Evolutionary conservation across 768 basidiomycete genomes (phyloP), one percentile per base, ranked within the genome.

Genomic region (Gymnopilus junonius): DNA sequence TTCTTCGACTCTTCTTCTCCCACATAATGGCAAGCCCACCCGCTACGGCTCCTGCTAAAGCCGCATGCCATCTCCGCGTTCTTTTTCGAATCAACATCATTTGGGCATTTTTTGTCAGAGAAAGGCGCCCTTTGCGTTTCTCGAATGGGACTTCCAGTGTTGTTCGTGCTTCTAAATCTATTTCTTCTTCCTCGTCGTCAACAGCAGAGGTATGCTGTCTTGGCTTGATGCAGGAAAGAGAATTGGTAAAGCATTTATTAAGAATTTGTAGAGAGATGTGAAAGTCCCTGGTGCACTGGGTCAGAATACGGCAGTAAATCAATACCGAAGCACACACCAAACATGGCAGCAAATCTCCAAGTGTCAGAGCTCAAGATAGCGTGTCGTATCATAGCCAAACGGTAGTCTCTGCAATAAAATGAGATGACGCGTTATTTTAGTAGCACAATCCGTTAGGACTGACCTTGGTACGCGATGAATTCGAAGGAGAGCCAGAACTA

Each of bases 331-430:
- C 23, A 53, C 74, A 27, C 64, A 89, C 93, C 94, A 37, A 98
- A 80, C 94, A 96, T 96, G 0, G 89, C 87, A 4, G 89, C 93
- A 65, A 97, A 96, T 20, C 95, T 81, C 70, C 91, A 84, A 0
- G 93, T 89, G 70, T 97, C 95, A 42, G 79, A 65, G 0, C 95
- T 95, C 67, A 97, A 92, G 45, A 97, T 79, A 0, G 94, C 95
- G 77, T 86, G 91, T 3, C 90, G 85, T 54, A 97, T 81, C 23
- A 95, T 73, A 4, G 85, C 75, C 8, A 91, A 75, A 10, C 91
- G 86, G 58, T 83, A 75, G n/a, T 85, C 78, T 69, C 92, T 95
- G 68, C 4, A 34, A 20, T 57, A 20, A 10, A 40, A 10, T 3
- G 5, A 29, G 39, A 37, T 40, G 42, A 42, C 37, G 15, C 32